Percentiles rank a stretch among this genome's conserved stretches.
Evolutionary conservation across 768 basidiomycete genomes (phyloP).

Genomic region (Boletellus sp.): DNA sequence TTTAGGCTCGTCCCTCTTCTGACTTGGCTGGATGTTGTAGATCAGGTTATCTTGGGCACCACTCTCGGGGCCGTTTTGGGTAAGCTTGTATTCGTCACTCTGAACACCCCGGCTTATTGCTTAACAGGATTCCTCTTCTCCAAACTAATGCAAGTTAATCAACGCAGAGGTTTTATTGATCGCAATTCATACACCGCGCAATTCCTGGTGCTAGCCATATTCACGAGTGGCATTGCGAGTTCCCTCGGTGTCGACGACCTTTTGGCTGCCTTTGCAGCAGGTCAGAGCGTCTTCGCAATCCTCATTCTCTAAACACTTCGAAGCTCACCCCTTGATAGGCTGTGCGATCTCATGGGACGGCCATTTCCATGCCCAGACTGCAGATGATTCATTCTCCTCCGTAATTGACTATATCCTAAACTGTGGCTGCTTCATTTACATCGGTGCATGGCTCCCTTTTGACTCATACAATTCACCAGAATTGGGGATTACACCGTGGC

Average conservation of each 20-base stretch:
- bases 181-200: conserved; percentile 87
- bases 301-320: background rate
- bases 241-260: conserved; percentile 85
- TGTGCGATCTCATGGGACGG: conserved; percentile 92
- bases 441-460: conserved; percentile 85
- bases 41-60: conserved; percentile 80
- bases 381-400: conserved; percentile 83
- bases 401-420: conserved; percentile 88
- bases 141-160: conserved; percentile 67
- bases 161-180: conserved; percentile 61
- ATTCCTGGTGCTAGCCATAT: conserved; percentile 67
- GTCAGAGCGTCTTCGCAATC: conserved; percentile 30
- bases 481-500: conserved; percentile 66
- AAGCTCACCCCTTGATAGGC: conserved; percentile 40
- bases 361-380: conserved; percentile 72
- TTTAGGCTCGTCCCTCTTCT: background rate
- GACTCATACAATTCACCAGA: conserved; percentile 49
- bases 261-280: conserved; percentile 83
- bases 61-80: conserved; percentile 59
- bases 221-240: conserved; percentile 75
- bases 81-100: conserved; percentile 11
- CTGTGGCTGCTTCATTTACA: conserved; percentile 77
- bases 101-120: background rate
- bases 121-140: conserved; percentile 59
- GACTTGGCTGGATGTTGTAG: conserved; percentile 34